Evolutionary conservation across 1,284 basidiomycete species (phyloP), one percentile per base, ranked within the genome.

Genomic region (Naganishia sp.): DNA sequence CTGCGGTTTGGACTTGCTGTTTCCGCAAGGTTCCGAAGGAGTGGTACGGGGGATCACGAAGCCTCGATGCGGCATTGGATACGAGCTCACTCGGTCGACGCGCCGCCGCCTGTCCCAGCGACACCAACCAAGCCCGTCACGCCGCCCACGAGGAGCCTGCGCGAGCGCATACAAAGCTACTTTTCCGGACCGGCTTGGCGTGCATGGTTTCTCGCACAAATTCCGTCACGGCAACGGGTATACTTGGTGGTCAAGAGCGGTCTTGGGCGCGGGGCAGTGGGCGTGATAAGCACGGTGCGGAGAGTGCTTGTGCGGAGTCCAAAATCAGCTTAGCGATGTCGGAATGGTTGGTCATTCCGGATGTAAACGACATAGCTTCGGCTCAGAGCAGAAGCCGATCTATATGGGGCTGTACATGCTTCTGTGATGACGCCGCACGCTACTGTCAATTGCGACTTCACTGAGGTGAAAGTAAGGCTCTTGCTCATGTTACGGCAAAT

Each of bases 1-100:
- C 18, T 62, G 13, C 32, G 49, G 3, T 5, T 69, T n/a, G 68
- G 68, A 18, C 39, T 61, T 17, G 28, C 47, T 23, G 21, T 61
- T 13, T 18, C 21, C 3, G 45, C 25, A 13, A 28, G 46, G 28
- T 49, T 31, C 31, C 15, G 21, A 21, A 4, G 23, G 31, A 31
- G 28, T 1, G 23, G 41, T 21, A 23, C 46, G n/a, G 55, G 11
- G 2, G 32, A 28, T 3, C 28, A 39, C n/a, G 25, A 61, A 23
- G 18, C 17, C 10, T 6, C 41, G 23, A 4, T 18, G n/a, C 32
- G 46, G 9, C n/a, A 25, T 9, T 61, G 58, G 58, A 23, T 42
- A 13, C 39, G 50, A 4, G 3, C 58, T 6, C 21, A 25, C 9
- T 61, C 58, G 13, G 43, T 61, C 11, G 58, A 61, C 41, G 32